These are phyloP conservation scores for Exophiala phaeomuriformis DNA, from an alignment of 2,329 filamentous ascomycete species.

Conservation along the genomic window DNA sequence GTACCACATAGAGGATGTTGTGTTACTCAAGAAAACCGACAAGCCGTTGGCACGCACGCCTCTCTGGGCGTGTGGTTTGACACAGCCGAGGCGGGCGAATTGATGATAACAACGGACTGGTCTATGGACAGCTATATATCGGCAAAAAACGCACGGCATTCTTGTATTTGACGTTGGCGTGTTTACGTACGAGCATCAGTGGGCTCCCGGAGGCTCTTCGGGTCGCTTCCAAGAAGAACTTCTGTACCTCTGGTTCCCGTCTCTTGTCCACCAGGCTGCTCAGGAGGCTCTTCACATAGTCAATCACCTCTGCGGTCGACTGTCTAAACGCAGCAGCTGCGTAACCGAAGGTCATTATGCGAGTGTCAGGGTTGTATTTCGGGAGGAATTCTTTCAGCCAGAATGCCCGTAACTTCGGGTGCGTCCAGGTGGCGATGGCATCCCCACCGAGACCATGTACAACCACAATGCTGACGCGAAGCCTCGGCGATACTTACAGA, in stretches of 20 bases:
- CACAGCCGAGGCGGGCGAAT: too few relatives aligned
- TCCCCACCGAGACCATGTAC: conserved; percentile 34
- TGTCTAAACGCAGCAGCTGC: conserved; percentile 26
- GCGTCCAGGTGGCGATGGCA: conserved; percentile 32
- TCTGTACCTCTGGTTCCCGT: conserved; percentile 1
- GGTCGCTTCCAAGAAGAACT: too few relatives aligned
- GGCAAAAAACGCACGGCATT: too few relatives aligned
- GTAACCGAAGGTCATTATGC: conserved; percentile 23
- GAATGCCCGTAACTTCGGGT: conserved; percentile 17
- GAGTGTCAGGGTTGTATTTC: conserved; percentile 12
- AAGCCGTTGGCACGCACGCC: too few relatives aligned
- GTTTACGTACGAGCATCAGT: too few relatives aligned
- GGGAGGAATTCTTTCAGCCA: conserved; percentile 18
- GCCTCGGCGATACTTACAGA: neutral
- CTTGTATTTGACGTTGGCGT: too few relatives aligned
- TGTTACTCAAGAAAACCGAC: too few relatives aligned
- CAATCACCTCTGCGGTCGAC: conserved; percentile 33
- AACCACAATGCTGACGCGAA: conserved; percentile 31
- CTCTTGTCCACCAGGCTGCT: conserved; percentile 22
- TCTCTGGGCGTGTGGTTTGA: too few relatives aligned
- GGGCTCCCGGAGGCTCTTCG: too few relatives aligned
- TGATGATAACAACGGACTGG: too few relatives aligned
- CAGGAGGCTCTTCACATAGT: conserved; percentile 33
- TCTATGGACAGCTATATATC: too few relatives aligned
- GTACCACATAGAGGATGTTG: too few relatives aligned